Evolutionary conservation across 495 filamentous ascomycete genomes (phyloP).

Genomic region (Penicillium simplicissimum): DNA sequence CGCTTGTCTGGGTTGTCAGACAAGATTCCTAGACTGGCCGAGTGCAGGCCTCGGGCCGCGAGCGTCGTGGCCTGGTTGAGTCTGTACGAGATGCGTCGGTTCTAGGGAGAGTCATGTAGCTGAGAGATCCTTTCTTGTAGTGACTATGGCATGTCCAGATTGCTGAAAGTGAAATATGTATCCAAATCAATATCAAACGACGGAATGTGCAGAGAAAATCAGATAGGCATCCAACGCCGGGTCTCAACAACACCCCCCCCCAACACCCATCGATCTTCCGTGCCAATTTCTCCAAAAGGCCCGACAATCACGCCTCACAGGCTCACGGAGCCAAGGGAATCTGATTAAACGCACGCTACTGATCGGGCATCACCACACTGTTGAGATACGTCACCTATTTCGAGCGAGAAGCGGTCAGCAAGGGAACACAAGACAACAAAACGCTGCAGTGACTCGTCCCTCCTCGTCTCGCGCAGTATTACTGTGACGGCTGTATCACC

Average conservation of each 20-base stretch:
- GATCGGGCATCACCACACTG: slow-evolving; percentile 65
- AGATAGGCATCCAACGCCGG: neutral
- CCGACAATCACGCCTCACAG: neutral
- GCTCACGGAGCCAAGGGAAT: neutral
- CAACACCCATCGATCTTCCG: neutral
- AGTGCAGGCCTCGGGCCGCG: slow-evolving; percentile 1
- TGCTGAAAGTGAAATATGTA: neutral
- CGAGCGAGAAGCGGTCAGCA: slow-evolving; percentile 32
- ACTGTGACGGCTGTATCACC: slow-evolving; percentile 10
- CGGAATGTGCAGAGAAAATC: neutral
- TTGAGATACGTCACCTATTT: slow-evolving; percentile 62
- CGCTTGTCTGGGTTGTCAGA: neutral
- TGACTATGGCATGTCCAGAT: neutral
- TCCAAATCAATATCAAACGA: slow-evolving; percentile 1
- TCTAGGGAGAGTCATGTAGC: neutral
- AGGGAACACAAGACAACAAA: slow-evolving; percentile 5
- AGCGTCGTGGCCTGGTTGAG: neutral
- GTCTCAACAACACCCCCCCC: neutral
- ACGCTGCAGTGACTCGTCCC: neutral
- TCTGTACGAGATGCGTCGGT: neutral
- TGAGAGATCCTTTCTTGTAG: neutral
- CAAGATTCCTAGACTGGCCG: neutral
- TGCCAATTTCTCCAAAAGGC: neutral
- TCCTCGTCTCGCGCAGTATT: neutral
- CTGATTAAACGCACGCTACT: slow-evolving; percentile 13